Evolutionary conservation across 2,329 filamentous ascomycete genomes (phyloP), one percentile per base, ranked within the genome.

Genomic region (Penicillium sp.): DNA sequence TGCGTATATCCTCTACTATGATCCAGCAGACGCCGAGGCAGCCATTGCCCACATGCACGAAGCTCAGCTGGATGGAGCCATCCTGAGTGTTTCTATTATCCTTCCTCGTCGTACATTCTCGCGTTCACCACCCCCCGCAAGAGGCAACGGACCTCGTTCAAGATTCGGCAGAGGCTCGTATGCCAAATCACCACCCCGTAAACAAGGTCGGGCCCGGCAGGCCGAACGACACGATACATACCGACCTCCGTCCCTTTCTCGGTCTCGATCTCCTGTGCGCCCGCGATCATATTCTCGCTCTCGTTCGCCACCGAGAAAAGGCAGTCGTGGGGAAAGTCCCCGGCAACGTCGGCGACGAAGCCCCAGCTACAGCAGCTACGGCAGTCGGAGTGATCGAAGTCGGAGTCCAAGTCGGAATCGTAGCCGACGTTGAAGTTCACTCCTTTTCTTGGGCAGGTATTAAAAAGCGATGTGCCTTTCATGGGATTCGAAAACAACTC

Each of bases 1-100:
- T 17, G 92, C 90, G 20, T 96, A 95, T 62, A 88, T 96, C 47
- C 74, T 95, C 28, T 98, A 84, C 65, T 72, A 79, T 37, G 74
- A 83, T 49, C 78, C 88, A 48, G 72, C 77, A 33, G 84, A 90
- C 47, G 90, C 92, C 15, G 87, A 95, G 65, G 74, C 80, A 10
- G 92, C 92, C 17, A 93, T 95, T 52, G 80, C 89, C 12, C 85
- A 94, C 61, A 96, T 98, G 92, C 92, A 98, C 64, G 92, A 98
- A 68, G 87, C 85, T n/a, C 85, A 94, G 58, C 69, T 95, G 17
- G 89, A 95, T 62, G 88, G 88, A 35, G 79, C 82, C 14, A 73
- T 80, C 26, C 81, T 95, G 56, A 84, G 83, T 56, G 89, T 95
- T 32, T 92, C 85, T 30, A 92, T 95, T 50, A 86, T 95, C 16